Base-by-base conservation (phyloP, 2,329 filamentous ascomycete species). In the Fusarium torreyae region DNA sequence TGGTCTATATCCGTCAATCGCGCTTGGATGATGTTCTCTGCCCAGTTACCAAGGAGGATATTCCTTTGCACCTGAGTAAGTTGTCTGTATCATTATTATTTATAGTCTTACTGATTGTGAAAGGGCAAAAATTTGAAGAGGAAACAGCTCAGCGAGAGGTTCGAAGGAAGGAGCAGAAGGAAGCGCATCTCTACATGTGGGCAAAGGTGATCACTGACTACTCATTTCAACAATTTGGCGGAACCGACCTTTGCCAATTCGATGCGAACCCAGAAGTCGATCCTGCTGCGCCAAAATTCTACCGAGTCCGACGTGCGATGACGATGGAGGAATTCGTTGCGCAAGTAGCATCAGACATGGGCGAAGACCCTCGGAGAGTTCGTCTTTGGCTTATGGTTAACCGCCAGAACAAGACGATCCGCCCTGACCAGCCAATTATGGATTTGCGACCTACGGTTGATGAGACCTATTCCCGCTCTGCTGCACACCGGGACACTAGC, bases 351-450 rank as follows among this genome's bases (percentile, higher is more conserved):
- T 81, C 88, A 39, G 92, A 97, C 58, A 85, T 92, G 50, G 86
- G 84, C 1, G 80, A 92, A 50, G 89, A 94, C 44, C 84, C 91
- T 1, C 89, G 89, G 58, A 87, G 88, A 65, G 81, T 98, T 24
- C 89, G 96, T 22, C 87, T 97, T 18, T 99, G 96, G 97, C 89
- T 94, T 56, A 98, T 99, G 94, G 96, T 99, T 2, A 98, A 98
- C 77, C 91, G 96, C 13, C 96, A 99, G 79, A 99, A 99, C 78
- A 98, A 97, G 80, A 99, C 96, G 0, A 91, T 94, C 38, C 89
- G 96, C 18, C 96, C 97, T 0, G 96, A 99, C 77, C 91, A 93
- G 61, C 93, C 94, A 0, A 89, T 99, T 49, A 88, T 88, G 77
- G 94, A 97, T 75, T 82, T 89, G 3, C 86, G 91, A 7, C 91